Evolutionary conservation across 345 rosid species (phyloP), one percentile per base, ranked within the genome.

Genomic region (Heritiera fomes): DNA sequence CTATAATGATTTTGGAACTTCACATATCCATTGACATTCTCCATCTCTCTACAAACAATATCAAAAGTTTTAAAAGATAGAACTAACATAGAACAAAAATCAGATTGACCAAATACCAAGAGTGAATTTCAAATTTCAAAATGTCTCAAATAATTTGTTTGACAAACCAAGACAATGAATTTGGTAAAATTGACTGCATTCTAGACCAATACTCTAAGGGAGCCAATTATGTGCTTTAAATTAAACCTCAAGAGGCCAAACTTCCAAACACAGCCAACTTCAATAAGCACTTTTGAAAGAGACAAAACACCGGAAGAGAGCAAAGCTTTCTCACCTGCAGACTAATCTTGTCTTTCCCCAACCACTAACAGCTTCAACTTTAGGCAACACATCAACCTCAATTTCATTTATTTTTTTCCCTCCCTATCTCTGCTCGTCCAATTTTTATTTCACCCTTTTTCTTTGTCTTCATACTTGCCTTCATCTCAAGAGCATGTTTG

Each of bases 1-100:
- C 92, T 90, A 84, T 91, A 95, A 79, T 93, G 95, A 83, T 92
- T 93, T 85, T 93, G 97, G 86, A 95, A 91, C 86, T 89, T 89
- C 86, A 95, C 91, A 83, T 88, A 92, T 76, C 98, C 98, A 80
- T 81, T 84, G 79, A 84, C 88, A 79, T 92, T 88, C 88, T 86
- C 91, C 98, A 95, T 91, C 88, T 92, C 94, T 83, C 99, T 95
- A 82, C 75, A 87, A 58, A 75, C 58, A 71, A 77, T 30, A 77
- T 76, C 84, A 71, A 68, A 28, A 76, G 77, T 76, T 65, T 63
- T 32, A 76, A 82, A 81, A 60, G 58, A 46, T 71, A 74, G 45
- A 85, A 79, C 28, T 66, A 74, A 75, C 78, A 34, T 13, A 34
- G 46, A 28, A 71, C 23, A 50, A 50, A 50, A 34, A 30, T 8